These are phyloP conservation scores for Botrytis hyacinthi DNA, from an alignment of 2,329 filamentous ascomycete genomes.

Conservation along the genomic window DNA sequence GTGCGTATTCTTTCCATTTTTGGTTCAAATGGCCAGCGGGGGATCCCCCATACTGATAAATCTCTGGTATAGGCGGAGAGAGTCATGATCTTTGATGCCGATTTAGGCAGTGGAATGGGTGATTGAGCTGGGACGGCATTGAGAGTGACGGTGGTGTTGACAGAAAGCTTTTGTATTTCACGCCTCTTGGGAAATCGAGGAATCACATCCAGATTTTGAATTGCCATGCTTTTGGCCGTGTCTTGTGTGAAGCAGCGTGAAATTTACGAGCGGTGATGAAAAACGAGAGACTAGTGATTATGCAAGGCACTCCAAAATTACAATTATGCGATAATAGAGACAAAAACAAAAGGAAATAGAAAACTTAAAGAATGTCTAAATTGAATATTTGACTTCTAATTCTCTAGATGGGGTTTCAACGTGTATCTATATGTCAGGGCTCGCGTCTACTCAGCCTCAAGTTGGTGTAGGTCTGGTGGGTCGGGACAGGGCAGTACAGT, in stretches of 20 bases:
- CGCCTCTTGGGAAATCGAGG: not conserved
- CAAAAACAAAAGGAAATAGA: not conserved
- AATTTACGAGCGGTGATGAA: too few relatives aligned
- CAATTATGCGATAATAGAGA: not conserved
- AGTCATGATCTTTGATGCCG: not conserved
- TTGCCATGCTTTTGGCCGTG: not conserved
- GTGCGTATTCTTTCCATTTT: not conserved
- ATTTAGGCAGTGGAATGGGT: not conserved
- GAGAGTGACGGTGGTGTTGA: conserved; percentile 1
- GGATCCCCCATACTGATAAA: not conserved
- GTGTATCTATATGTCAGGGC: not conserved
- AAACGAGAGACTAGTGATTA: too few relatives aligned
- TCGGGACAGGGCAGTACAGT: not conserved
- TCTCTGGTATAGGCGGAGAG: not conserved
- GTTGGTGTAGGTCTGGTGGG: not conserved
- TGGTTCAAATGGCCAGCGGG: not conserved
- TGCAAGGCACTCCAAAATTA: not conserved
- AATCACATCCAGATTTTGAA: not conserved
- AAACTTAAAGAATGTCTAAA: not conserved
- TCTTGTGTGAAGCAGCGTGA: too few relatives aligned
- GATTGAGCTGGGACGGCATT: not conserved
- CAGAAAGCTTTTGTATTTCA: not conserved
- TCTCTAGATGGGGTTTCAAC: not conserved
- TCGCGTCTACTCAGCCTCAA: not conserved
- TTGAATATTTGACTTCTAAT: not conserved